phyloP scores from a whole-genome alignment of 345 rosid species.

The Microthlaspi erraticum region DNA sequence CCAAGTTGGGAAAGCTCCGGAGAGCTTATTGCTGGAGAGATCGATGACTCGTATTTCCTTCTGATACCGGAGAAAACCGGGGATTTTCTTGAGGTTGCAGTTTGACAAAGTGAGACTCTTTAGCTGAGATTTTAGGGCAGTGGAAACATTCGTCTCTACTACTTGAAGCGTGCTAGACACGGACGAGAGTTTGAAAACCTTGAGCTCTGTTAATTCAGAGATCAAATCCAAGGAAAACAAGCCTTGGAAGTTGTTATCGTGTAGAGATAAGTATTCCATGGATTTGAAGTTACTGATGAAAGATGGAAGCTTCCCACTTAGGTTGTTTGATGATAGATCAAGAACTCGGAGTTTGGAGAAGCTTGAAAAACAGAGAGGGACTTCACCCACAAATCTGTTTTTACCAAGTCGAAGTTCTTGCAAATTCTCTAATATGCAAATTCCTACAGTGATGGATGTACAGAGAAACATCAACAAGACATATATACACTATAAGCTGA shows the following conservation, averaged over 20 bases:
- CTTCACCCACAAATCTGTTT: conserved; percentile 32
- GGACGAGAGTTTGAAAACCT: conserved; percentile 33
- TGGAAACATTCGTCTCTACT: conserved; percentile 1
- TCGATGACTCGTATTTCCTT: conserved; percentile 12
- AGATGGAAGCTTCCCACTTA: conserved; percentile 30
- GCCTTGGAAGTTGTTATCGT: conserved; percentile 28
- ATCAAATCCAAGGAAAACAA: conserved; percentile 19
- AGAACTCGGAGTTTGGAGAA: conserved; percentile 32
- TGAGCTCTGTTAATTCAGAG: conserved; percentile 18
- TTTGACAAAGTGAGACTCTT: conserved; percentile 1
- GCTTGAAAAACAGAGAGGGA: conserved; percentile 20
- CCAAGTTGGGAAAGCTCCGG: conserved; percentile 35
- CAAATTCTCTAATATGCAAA: conserved; percentile 16
- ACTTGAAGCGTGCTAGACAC: conserved; percentile 17
- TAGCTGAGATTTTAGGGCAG: conserved; percentile 18
- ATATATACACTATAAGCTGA: conserved; percentile 1
- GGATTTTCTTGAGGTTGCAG: conserved; percentile 22
- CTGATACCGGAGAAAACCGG: conserved; percentile 23
- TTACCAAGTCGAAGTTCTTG: conserved; percentile 20
- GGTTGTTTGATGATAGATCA: conserved; percentile 29
- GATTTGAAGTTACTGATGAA: conserved; percentile 20
- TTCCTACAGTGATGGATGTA: conserved; percentile 14
- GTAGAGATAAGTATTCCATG: conserved; percentile 27
- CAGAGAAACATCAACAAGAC: conserved; percentile 1
- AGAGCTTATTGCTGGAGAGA: conserved; percentile 27